A percentile compares a stretch with the other conserved stretches of the same genome.
Evolutionary conservation across 139 green algal genomes (phyloP).

Genomic region (Auxenochlorella protothecoides): DNA sequence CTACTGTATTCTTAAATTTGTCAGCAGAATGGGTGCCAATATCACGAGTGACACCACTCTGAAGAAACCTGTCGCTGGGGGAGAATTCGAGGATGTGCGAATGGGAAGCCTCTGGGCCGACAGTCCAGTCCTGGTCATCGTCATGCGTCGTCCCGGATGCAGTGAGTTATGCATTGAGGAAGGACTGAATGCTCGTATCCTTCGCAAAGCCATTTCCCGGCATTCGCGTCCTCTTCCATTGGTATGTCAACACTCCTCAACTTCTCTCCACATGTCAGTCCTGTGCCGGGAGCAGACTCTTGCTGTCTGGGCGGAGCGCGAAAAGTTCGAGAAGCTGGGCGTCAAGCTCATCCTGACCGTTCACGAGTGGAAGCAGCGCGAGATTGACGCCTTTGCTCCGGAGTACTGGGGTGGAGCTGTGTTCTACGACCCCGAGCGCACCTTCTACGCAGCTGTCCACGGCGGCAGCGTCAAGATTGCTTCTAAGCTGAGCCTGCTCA

Average conservation of each 20-base stretch:
- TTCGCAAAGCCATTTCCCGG: not conserved
- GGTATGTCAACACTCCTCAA: not conserved
- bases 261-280: constrained; percentile 3
- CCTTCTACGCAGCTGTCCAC: constrained; percentile 22
- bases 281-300: constrained; percentile 30
- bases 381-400: constrained; percentile 18
- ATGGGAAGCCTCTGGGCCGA: constrained; percentile 15
- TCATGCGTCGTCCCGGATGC: constrained; percentile 20
- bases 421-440: constrained; percentile 27
- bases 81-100: not conserved
- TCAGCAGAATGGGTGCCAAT: too few relatives aligned
- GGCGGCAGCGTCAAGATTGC: constrained; percentile 13
- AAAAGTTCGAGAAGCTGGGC: constrained; percentile 12
- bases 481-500: constrained; percentile 14
- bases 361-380: constrained; percentile 29
- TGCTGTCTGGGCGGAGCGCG: constrained; percentile 10
- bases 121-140: constrained; percentile 7
- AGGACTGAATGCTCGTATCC: not conserved
- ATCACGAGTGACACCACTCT: not conserved
- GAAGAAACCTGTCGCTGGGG: not conserved
- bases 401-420: constrained; percentile 26
- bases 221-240: not conserved
- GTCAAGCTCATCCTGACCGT: constrained; percentile 17
- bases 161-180: constrained; percentile 3
- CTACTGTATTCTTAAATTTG: too few relatives aligned